A percentile compares a stretch with the other conserved stretches of the same genome.
Evolutionary conservation across 305 asterid genomes (phyloP).

Genomic region (Fraxinus floribunda): DNA sequence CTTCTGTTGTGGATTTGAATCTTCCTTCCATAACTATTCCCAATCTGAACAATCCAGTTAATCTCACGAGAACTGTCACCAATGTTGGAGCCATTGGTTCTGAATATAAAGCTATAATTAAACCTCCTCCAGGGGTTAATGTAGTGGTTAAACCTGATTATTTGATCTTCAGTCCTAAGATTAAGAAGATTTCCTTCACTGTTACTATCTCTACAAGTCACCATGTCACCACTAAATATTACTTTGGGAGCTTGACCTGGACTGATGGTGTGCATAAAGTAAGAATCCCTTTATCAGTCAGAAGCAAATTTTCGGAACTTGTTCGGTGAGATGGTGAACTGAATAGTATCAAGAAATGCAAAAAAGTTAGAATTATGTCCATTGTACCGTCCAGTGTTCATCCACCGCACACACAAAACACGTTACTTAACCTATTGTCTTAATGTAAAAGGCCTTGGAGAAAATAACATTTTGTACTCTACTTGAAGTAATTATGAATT

Average conservation of each 20-base stretch:
- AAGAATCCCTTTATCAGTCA: conserved; percentile 43
- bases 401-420: neutral
- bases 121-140: conserved; percentile 26
- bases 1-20: conserved; percentile 40
- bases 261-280: conserved; percentile 43
- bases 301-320: conserved; percentile 33
- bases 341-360: neutral
- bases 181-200: conserved; percentile 35
- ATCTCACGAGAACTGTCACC: conserved; percentile 40
- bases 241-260: conserved; percentile 57
- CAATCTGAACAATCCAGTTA: conserved; percentile 27
- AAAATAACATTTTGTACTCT: neutral
- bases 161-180: conserved; percentile 33
- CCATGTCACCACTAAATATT: conserved; percentile 35
- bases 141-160: conserved; percentile 35
- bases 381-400: neutral
- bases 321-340: neutral
- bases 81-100: conserved; percentile 43
- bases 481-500: neutral
- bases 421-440: neutral
- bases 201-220: conserved; percentile 43
- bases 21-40: conserved; percentile 50
- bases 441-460: neutral
- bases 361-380: neutral
- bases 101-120: conserved; percentile 22